These are phyloP conservation scores for Ustanciosporium gigantosporum DNA, from an alignment of 1,284 basidiomycete species.

Conservation along the genomic window DNA sequence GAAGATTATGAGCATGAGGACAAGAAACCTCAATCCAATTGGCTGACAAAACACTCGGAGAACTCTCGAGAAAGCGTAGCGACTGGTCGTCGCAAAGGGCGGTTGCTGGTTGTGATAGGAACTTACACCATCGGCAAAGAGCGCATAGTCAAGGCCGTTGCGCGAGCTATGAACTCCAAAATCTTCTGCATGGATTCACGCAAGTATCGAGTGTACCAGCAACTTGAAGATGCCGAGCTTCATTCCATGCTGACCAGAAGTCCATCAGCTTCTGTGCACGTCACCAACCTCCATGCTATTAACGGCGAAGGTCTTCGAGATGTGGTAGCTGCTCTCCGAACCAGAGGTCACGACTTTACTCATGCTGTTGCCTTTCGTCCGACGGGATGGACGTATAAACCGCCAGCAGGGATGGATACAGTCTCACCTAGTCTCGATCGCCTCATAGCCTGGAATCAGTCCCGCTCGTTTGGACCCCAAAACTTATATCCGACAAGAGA, in stretches of 20 bases:
- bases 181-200: conserved; percentile 79
- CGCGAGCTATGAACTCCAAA: conserved; percentile 77
- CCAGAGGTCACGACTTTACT: conserved; percentile 74
- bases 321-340: conserved; percentile 69
- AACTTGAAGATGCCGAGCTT: conserved; percentile 68
- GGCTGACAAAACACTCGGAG: conserved; percentile 31
- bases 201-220: conserved; percentile 52
- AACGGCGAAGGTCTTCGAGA: conserved; percentile 75
- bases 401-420: conserved; percentile 70
- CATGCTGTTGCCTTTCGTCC: conserved; percentile 83
- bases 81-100: conserved; percentile 38
- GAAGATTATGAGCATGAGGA: conserved; percentile 10
- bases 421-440: conserved; percentile 28
- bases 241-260: conserved; percentile 77
- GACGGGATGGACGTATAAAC: conserved; percentile 87
- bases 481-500: conserved; percentile 74
- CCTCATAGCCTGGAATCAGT: conserved; percentile 69
- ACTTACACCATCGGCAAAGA: conserved; percentile 98
- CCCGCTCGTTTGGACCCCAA: conserved; percentile 70
- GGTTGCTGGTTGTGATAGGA: conserved; percentile 78
- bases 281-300: conserved; percentile 79
- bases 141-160: conserved; percentile 91
- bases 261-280: conserved; percentile 78
- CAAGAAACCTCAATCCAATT: conserved; percentile 6
- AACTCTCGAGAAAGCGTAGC: conserved; percentile 10